Evolutionary conservation across 2,329 filamentous ascomycete genomes (phyloP), one percentile per base, ranked within the genome.

Genomic region (Escovopsis sp.): DNA sequence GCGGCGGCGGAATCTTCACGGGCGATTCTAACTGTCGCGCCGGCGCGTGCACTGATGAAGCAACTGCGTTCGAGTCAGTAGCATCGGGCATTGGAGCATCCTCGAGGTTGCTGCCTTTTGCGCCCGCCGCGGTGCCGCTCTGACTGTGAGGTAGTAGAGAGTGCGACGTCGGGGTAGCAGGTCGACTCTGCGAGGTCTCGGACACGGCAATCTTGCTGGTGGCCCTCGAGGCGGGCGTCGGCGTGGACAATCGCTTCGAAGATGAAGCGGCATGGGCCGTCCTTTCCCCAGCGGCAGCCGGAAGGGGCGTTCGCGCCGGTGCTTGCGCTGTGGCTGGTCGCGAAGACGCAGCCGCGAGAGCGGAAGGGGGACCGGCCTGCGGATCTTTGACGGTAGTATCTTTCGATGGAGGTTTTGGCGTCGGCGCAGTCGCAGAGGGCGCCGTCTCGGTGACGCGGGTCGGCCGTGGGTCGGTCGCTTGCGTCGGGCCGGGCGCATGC

Each of bases 41-140:
- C 9, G 45, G 40, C n/a, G 32, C 16, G 16, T 45, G 40, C 9
- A 15, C 39, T 11, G 46, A 34, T 29, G 45, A 39, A 30, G 43
- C 31, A 34, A 42, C 10, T 35, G 35, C 38, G 10, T 16, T 16
- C 7, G 16, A 13, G 30, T 13, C 38, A 33, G 51, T 43, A 37
- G 47, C 50, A 15, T 51, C 48, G 11, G 42, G 40, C 45, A 48
- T 49, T 12, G 46, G 29, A 40, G 45, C 41, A 41, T 52, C 48
- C 37, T 41, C 29, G 27, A 36, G n/a, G 15, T 38, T 42, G 37
- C 25, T 37, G 15, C 10, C 29, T 13, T 33, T 25, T 16, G 33
- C 35, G 31, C 24, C 25, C 15, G n/a, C 37, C 31, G 33, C 10
- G 29, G 34, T 29, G 30, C 32, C 13, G 8, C 37, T 39, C 33